Evolutionary conservation across 2,329 filamentous ascomycete species (phyloP), one percentile per base, ranked within the genome.

Genomic region (Claviceps paspali): DNA sequence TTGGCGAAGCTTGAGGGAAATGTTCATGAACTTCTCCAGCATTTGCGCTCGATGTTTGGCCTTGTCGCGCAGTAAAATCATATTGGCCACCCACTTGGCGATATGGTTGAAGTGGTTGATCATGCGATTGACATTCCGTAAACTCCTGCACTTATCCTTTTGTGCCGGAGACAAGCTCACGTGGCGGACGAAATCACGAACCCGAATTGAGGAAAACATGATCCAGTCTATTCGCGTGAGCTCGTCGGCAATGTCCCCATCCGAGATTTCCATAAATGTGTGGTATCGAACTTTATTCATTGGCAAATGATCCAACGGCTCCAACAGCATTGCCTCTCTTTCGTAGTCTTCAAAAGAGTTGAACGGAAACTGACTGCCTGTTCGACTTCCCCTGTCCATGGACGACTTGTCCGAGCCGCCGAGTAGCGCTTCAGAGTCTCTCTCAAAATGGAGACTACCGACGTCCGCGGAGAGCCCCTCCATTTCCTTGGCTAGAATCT

Each of bases 221-320:
- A 92, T 78, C 88, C 88, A 96, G 60, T 98, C 91, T 38, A 98
- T 93, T 42, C 88, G 73, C 4, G 91, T 96, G 50, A 98, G 71
- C 57, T 98, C 91, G 41, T 81, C 79, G 12, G 88, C 88, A 46
- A 96, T 79, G 34, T 85, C 75, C 43, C 93, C 83, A 37, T 92
- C 81, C 1, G 82, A 70, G 18, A 80, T 79, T 26, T 83, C 82
- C 79, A 96, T 93, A 46, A 96, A 82, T 36, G 81, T 76, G 46
- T 87, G 84, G 67, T 91, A 98, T 42, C 91, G 82, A 29, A 79
- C 67, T 56, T 96, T 96, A 47, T 78, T 82, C 43, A 94, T 70
- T 1, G 77, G 71, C 37, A 81, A 64, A 27, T 70, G 76, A 0
- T 77, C 73, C 29, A 72, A 73, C 0, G 88, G 78, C 33, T 82